Base-by-base conservation (phyloP, 2,329 filamentous ascomycete species). In the Neofusicoccum parvum region DNA sequence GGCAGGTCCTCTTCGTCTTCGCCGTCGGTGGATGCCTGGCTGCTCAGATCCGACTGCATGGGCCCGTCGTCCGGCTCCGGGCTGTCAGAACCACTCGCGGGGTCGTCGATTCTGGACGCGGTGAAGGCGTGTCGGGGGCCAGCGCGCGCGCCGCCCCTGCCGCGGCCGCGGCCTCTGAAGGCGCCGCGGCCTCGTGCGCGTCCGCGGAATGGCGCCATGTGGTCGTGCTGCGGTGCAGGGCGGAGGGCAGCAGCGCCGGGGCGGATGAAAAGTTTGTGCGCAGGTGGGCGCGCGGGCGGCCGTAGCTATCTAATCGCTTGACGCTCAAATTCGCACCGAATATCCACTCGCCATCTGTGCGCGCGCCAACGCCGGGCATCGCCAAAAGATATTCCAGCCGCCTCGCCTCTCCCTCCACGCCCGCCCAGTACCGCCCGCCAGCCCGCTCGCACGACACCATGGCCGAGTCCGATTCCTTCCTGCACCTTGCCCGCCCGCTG, bases 401-500 rank as follows among this genome's bases (percentile, higher is more conserved):
- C 37, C 53, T 53, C 50, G 49, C 50, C 60, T 64, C 48, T 36
- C 39, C 46, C 41, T 32, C 50, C 36, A 20, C 36, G 27, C 45
- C 53, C n/a, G 41, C 32, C 39, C 14, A 11, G 11, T 4, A 6
- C 37, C 34, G 43, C 27, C 62, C 69, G 69, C 54, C 53, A 58
- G 39, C 53, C 41, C 56, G 43, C 54, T 66, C 69, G 65, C 63
- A 11, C 39, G 39, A 46, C 86, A 93, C 75, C 81, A 97, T 96
- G 93, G 90, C 92, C 80, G 82, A 89, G 79, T 85, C 87, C 74
- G 91, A 94, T 80, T 90, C 91, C 70, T 98, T 97, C 85, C 89
- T 98, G 75, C 95, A 99, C 81, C 90, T 99, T 72, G 90, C 94
- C 76, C 89, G 95, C 80, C 95, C 95, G 75, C 86, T 98, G 70